A percentile compares a stretch with the other conserved stretches of the same genome.
phyloP scores from a whole-genome alignment of 2,329 filamentous ascomycete species.

The Leptographium flavum region DNA sequence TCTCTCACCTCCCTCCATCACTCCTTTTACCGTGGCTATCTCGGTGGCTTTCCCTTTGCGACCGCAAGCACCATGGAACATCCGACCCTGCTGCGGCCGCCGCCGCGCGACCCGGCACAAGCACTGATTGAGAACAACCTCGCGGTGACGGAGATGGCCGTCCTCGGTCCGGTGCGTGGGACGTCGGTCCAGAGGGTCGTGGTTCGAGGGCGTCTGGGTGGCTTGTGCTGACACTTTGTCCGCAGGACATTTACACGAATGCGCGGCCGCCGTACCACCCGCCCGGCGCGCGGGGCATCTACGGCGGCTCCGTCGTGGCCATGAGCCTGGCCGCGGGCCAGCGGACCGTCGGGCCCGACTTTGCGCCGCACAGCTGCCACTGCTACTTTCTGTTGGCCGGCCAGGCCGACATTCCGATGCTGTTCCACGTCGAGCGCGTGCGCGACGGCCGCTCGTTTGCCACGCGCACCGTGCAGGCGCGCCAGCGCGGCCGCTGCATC shows the following conservation, averaged over 20 bases:
- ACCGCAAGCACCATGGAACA: too few species aligned
- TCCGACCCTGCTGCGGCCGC: constrained; percentile 57
- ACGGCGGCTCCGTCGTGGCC: constrained; percentile 83
- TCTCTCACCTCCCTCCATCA: too few species aligned
- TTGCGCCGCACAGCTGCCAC: constrained; percentile 90
- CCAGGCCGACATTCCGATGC: constrained; percentile 67
- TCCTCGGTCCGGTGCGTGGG: constrained; percentile 54
- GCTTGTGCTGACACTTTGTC: neutral
- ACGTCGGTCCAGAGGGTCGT: neutral
- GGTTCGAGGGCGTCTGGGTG: neutral
- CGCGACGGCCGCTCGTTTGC: constrained; percentile 81
- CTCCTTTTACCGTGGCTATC: too few species aligned
- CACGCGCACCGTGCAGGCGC: constrained; percentile 89
- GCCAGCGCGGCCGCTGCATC: constrained; percentile 76
- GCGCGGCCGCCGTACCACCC: constrained; percentile 86
- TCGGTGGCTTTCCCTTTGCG: too few species aligned
- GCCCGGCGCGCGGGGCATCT: constrained; percentile 81
- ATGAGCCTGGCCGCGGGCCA: constrained; percentile 83
- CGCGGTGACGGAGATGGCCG: constrained; percentile 66
- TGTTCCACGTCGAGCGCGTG: constrained; percentile 91
- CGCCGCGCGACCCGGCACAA: constrained; percentile 55
- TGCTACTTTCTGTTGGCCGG: constrained; percentile 97
- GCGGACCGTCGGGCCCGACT: constrained; percentile 66
- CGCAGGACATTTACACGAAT: constrained; percentile 80
- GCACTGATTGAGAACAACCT: constrained; percentile 80